phyloP scores from a whole-genome alignment of 2,329 filamentous ascomycete genomes.

The Graphilbum fragrans region DNA sequence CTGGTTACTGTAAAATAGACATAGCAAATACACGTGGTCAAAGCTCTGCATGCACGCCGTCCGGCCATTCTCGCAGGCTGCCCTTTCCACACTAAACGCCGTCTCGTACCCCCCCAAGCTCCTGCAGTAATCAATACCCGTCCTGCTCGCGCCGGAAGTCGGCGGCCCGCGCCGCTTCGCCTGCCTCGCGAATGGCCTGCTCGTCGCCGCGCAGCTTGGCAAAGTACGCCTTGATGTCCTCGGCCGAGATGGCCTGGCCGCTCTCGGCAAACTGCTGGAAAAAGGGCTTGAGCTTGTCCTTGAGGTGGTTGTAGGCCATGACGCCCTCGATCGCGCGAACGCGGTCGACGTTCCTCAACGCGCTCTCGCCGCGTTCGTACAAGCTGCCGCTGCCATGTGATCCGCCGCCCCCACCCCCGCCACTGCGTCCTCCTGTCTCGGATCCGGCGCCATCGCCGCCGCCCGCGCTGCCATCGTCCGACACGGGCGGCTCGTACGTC shows the following conservation, averaged over 20 bases:
- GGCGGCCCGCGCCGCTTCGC: constrained; percentile 32
- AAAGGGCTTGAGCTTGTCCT: constrained; percentile 91
- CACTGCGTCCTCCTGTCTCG: constrained; percentile 37
- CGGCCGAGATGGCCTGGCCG: constrained; percentile 75
- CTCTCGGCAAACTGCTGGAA: constrained; percentile 89
- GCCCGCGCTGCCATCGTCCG: constrained; percentile 46
- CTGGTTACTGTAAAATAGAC: too few species aligned
- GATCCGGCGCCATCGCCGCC: constrained; percentile 41
- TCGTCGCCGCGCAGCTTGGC: constrained; percentile 86
- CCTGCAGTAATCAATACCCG: constrained; percentile 29
- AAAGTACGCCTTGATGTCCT: constrained; percentile 95
- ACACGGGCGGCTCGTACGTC: constrained; percentile 82
- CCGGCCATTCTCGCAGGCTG: too few species aligned
- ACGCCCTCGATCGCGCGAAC: constrained; percentile 91
- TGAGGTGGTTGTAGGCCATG: constrained; percentile 95
- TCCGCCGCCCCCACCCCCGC: constrained; percentile 41
- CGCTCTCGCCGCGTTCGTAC: constrained; percentile 84
- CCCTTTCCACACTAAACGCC: neutral
- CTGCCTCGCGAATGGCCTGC: constrained; percentile 53
- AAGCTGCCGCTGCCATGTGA: constrained; percentile 68
- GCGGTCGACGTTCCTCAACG: constrained; percentile 81
- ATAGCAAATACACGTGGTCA: too few species aligned
- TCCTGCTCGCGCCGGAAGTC: constrained; percentile 37
- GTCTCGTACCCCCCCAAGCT: neutral
- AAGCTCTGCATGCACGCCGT: too few species aligned